Percentiles rank a stretch among this genome's conserved stretches.
Conservation (phyloP, 306 rosid genomes). For the Benincasa hispida region DNA sequence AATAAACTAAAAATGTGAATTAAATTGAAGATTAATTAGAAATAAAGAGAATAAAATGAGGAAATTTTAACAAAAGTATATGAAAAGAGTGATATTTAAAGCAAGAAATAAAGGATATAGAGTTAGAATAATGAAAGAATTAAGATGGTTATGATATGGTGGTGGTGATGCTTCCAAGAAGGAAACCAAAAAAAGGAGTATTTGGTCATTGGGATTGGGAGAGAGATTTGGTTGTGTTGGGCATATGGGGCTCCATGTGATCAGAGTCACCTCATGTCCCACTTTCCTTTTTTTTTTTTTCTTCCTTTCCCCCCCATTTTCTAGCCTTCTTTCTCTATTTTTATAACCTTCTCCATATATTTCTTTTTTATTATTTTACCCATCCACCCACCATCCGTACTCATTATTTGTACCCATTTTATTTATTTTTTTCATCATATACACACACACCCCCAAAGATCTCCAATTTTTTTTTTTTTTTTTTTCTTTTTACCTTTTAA, state of each 20-base stretch:
- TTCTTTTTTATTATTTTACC: neutral
- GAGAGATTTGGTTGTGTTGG: slow-evolving; percentile 55
- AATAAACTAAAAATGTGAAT: too few species aligned
- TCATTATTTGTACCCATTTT: neutral
- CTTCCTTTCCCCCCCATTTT: neutral
- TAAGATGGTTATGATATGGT: neutral
- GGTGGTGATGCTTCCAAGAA: slow-evolving; percentile 65
- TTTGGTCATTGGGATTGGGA: slow-evolving; percentile 60
- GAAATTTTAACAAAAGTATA: too few species aligned
- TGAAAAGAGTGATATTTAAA: too few species aligned
- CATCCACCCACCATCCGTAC: slow-evolving; percentile 7
- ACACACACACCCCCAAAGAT: too few species aligned
- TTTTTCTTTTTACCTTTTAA: neutral
- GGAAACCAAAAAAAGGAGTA: slow-evolving; percentile 51
- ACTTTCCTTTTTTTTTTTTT: neutral
- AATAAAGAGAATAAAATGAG: too few species aligned
- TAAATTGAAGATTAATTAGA: too few species aligned
- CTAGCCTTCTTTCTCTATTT: neutral
- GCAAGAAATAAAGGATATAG: neutral
- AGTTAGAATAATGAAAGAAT: neutral
- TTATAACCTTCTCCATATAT: too few species aligned
- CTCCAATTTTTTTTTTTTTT: too few species aligned
- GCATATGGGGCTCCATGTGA: slow-evolving; percentile 86
- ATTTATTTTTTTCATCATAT: neutral
- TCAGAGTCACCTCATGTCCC: slow-evolving; percentile 28